phyloP scores from a whole-genome alignment of 1,284 basidiomycete genomes.

The Farysia itapuensis region DNA sequence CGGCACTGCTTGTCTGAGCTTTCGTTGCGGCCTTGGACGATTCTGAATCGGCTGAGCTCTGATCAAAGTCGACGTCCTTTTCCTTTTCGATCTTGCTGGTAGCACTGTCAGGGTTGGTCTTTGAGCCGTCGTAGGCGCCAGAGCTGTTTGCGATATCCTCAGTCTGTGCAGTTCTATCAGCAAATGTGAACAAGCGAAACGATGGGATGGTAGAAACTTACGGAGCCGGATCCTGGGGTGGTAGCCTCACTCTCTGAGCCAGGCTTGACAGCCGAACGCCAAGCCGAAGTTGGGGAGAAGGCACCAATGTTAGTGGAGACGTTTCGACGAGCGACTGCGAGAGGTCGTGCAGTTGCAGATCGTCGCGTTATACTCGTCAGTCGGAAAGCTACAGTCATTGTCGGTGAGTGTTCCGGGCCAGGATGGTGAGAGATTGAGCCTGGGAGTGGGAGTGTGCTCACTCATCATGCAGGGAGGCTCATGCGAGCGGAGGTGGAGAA shows the following conservation, averaged over 20 bases:
- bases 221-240: constrained; percentile 18
- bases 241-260: constrained; percentile 32
- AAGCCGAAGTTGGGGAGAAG: background rate
- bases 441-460: no score
- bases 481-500: no score
- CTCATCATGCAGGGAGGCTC: no score
- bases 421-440: no score
- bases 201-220: constrained; percentile 5
- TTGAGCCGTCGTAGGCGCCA: constrained; percentile 16
- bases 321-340: no score
- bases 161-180: constrained; percentile 5
- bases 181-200: background rate
- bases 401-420: no score
- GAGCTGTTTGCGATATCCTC: constrained; percentile 26
- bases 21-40: constrained; percentile 11
- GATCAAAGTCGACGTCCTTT: constrained; percentile 9
- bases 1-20: background rate
- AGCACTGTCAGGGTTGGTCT: constrained; percentile 4
- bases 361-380: no score
- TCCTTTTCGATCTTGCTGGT: constrained; percentile 13
- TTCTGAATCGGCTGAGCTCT: constrained; percentile 3
- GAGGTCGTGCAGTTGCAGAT: no score
- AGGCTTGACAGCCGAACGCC: constrained; percentile 24
- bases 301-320: no score
- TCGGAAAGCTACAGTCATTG: no score